Conservation (phyloP, 1,284 basidiomycete genomes). For the Apiotrichum domesticum region DNA sequence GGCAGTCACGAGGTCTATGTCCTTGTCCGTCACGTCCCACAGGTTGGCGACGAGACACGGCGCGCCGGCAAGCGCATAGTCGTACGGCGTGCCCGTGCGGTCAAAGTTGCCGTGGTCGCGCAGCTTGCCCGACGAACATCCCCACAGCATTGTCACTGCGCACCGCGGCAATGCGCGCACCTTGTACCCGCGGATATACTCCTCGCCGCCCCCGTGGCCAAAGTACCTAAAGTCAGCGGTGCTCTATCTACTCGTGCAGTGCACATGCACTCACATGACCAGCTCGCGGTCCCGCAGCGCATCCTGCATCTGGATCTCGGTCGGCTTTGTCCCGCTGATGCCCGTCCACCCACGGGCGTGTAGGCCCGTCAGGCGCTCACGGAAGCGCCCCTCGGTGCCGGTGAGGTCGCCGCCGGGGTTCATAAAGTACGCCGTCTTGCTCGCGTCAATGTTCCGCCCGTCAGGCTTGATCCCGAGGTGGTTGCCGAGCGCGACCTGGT, state of each 20-base stretch:
- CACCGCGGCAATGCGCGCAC: slow-evolving; percentile 73
- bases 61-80: slow-evolving; percentile 93
- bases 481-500: slow-evolving; percentile 62
- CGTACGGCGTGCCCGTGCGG: slow-evolving; percentile 79
- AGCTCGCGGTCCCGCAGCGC: slow-evolving; percentile 68
- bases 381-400: slow-evolving; percentile 76
- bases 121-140: slow-evolving; percentile 87
- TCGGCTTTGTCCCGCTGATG: slow-evolving; percentile 66
- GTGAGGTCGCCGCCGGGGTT: slow-evolving; percentile 88
- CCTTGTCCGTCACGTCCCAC: slow-evolving; percentile 97
- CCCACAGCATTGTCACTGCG: slow-evolving; percentile 96
- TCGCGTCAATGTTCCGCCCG: slow-evolving; percentile 54
- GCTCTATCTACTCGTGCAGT: too few relatives aligned
- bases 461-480: slow-evolving; percentile 28
- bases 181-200: slow-evolving; percentile 81
- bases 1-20: slow-evolving; percentile 88
- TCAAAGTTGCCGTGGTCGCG: slow-evolving; percentile 91
- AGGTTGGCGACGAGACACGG: slow-evolving; percentile 89
- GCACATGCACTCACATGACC: slow-evolving; percentile 54
- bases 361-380: slow-evolving; percentile 67
- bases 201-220: slow-evolving; percentile 92
- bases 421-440: slow-evolving; percentile 73
- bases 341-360: slow-evolving; percentile 70
- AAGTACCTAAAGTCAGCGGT: slow-evolving; percentile 57
- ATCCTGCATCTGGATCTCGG: slow-evolving; percentile 69